A percentile compares a stretch with the other conserved stretches of the same genome.
Conservation (phyloP, 2,329 filamentous ascomycete genomes). For the Paracorniculantispora psalliotae region DNA sequence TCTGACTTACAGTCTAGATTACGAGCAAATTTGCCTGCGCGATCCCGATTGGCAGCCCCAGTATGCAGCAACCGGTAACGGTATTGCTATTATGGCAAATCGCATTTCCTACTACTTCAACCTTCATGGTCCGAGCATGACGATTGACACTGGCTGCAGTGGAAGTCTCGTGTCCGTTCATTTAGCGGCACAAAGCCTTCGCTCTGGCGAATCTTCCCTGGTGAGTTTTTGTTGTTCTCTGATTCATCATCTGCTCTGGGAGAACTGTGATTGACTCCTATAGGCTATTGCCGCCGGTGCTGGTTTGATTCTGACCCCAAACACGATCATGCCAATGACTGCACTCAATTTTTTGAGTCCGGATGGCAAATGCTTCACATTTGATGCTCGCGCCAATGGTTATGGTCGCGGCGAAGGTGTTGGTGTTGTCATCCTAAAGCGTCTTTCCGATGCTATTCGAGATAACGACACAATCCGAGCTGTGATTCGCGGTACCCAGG, state of each 20-base stretch:
- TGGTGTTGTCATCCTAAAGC: slow-evolving; percentile 56
- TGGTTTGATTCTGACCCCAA: slow-evolving; percentile 49
- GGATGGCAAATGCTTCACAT: slow-evolving; percentile 48
- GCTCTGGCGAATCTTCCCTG: slow-evolving; percentile 38
- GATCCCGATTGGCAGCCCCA: slow-evolving; percentile 46
- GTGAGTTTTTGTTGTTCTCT: slow-evolving; percentile 21
- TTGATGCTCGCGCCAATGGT: slow-evolving; percentile 55
- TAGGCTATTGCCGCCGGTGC: slow-evolving; percentile 47
- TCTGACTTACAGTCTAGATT: slow-evolving; percentile 31
- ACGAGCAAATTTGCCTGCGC: slow-evolving; percentile 44
- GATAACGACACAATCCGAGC: slow-evolving; percentile 55
- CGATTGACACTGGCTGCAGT: slow-evolving; percentile 56
- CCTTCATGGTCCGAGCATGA: slow-evolving; percentile 51
- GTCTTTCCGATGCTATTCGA: slow-evolving; percentile 49
- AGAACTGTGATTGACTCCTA: neutral
- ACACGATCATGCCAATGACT: slow-evolving; percentile 53
- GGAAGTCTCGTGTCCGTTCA: slow-evolving; percentile 51
- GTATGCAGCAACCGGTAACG: slow-evolving; percentile 49
- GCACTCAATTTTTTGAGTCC: slow-evolving; percentile 49
- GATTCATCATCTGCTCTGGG: neutral
- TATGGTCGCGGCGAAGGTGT: slow-evolving; percentile 62
- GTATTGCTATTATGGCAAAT: slow-evolving; percentile 50
- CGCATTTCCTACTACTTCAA: slow-evolving; percentile 53
- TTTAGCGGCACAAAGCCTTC: slow-evolving; percentile 45
- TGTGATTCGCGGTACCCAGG: slow-evolving; percentile 48